A percentile compares a stretch with the other conserved stretches of the same genome.
phyloP scores from a whole-genome alignment of 345 rosid species.

The Litchi chinensis region DNA sequence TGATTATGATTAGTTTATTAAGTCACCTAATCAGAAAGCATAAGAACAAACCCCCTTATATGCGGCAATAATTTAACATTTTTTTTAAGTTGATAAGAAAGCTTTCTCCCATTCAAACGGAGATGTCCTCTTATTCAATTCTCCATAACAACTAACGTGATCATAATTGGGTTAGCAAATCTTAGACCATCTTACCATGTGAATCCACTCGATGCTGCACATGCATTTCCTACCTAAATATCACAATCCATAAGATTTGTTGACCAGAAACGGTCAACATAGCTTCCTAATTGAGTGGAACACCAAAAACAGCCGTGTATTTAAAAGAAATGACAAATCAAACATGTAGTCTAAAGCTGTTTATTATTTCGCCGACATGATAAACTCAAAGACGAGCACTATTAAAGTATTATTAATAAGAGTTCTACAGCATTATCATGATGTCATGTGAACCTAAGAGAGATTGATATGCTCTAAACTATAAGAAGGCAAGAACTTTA shows the following conservation, averaged over 20 bases:
- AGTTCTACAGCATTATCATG: constrained; percentile 19
- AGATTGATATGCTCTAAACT: neutral
- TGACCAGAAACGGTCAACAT: constrained; percentile 22
- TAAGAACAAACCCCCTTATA: neutral
- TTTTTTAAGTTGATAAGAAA: neutral
- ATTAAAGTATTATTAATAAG: neutral
- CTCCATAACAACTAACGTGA: constrained; percentile 21
- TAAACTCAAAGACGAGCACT: neutral
- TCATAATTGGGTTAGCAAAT: constrained; percentile 27
- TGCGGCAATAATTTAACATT: constrained; percentile 26
- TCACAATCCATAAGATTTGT: constrained; percentile 3
- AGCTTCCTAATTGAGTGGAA: constrained; percentile 9
- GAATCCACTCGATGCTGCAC: constrained; percentile 41
- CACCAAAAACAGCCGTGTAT: constrained; percentile 18
- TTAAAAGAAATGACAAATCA: constrained; percentile 25
- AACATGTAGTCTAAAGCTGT: neutral
- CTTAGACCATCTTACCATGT: constrained; percentile 48
- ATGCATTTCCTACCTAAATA: constrained; percentile 26
- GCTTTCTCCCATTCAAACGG: constrained; percentile 34
- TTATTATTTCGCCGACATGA: neutral
- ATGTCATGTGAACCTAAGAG: constrained; percentile 20
- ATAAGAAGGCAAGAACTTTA: neutral
- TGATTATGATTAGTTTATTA: neutral
- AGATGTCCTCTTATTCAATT: constrained; percentile 15
- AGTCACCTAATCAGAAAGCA: neutral